A percentile compares a stretch with the other conserved stretches of the same genome.
Evolutionary conservation across 805 yeast genomes (phyloP).

Genomic region (Pichia californica): DNA sequence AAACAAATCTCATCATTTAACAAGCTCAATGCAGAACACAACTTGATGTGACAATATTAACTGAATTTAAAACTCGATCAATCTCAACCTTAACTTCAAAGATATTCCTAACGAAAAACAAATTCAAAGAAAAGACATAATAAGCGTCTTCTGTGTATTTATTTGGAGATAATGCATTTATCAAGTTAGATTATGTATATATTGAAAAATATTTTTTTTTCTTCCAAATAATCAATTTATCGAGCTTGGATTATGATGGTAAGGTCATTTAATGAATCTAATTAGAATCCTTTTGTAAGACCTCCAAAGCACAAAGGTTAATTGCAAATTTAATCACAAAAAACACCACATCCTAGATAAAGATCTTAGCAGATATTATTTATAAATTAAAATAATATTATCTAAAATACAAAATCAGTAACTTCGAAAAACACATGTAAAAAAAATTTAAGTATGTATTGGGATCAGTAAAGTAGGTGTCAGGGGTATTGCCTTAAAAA

Average conservation of each 20-base stretch:
- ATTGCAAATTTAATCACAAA: not conserved
- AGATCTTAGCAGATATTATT: not conserved
- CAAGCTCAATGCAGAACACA: conserved; percentile 3
- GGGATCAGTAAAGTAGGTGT: conserved; percentile 1
- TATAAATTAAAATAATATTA: not conserved
- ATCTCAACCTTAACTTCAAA: too few relatives aligned
- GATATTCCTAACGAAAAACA: too few relatives aligned
- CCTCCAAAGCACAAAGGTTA: not conserved
- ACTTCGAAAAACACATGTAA: not conserved
- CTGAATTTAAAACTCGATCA: not conserved
- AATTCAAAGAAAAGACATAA: conserved; percentile 5
- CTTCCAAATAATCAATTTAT: not conserved
- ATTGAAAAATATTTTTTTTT: too few relatives aligned
- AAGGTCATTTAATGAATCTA: conserved; percentile 1
- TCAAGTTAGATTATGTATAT: too few relatives aligned
- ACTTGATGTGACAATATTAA: not conserved
- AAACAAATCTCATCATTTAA: not conserved
- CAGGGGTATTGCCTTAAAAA: conserved; percentile 4
- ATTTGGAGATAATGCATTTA: not conserved
- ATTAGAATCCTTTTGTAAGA: conserved; percentile 4
- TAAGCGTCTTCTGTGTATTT: conserved; percentile 3
- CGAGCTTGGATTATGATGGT: conserved; percentile 10
- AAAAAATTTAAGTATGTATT: too few relatives aligned
- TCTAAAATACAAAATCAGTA: too few relatives aligned
- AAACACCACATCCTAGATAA: conserved; percentile 7